Evolutionary conservation across 1,139 yeast species (phyloP), one percentile per base, ranked within the genome.

Genomic region (Hansenula sp.): DNA sequence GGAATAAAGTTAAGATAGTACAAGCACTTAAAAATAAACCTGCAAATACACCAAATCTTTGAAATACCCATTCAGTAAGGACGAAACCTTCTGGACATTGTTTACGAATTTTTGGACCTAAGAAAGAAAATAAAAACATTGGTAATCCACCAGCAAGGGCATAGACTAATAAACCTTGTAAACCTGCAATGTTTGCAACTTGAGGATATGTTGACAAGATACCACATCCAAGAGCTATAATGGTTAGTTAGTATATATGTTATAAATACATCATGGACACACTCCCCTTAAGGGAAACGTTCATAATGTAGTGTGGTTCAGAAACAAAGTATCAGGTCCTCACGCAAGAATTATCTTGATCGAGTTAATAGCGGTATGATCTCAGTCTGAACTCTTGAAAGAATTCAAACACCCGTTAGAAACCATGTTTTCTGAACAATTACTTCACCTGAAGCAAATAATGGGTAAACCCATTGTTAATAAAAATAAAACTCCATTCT

Each of bases 51-150:
- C 97, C 97, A 56, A 72, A 90, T 47, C 97, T 70, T 33, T 77
- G 79, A 56, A 87, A 75, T 13, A 87, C 94, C 97, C 97, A 90
- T 59, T 89, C 96, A n/a, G 96, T 87, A 49, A 90, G 68, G 32
- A 90, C 88, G 59, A 90, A 90, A 6, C 97, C 97, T 10, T 85
- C 79, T 1, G 97, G 97, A 55, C 96, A 86, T 51, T 75, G 75
- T 45, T 68, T 74, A 51, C 96, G 71, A 46, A 90, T 82, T 12
- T 79, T 60, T 0, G 97, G 97, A 0, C 97, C 97, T 43, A 86
- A 66, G 39, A 76, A 71, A 1, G 95, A 89, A 66, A 90, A 90
- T 17, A 88, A 65, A 47, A 86, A 68, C 63, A 90, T 81, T 3
- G 97, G 97, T 37, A 89, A 61, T 2, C 96, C 81, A 27, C 96